These are phyloP conservation scores for Coniochaeta sp. DNA, from an alignment of 2,329 filamentous ascomycete genomes.

Conservation along the genomic window DNA sequence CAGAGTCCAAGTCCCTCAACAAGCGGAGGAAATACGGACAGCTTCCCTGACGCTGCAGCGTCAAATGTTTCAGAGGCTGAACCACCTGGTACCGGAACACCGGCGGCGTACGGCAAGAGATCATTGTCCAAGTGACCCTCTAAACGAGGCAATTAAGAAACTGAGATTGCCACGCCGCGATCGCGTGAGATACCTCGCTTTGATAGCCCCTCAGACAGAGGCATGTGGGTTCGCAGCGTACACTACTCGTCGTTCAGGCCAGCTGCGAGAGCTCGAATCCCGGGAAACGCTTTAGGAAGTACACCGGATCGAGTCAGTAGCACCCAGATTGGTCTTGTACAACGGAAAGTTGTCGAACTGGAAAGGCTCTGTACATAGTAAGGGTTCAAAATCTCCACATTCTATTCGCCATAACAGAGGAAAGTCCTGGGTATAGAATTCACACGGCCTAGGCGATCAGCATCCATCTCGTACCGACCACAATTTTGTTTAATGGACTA, in stretches of 20 bases:
- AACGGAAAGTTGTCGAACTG: not conserved
- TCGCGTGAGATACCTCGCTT: not conserved
- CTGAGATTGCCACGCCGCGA: not conserved
- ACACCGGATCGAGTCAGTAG: not conserved
- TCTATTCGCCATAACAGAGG: not conserved
- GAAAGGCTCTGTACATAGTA: not conserved
- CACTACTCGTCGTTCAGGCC: not conserved
- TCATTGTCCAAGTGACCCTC: not conserved
- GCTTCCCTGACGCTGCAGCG: not conserved
- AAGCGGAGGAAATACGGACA: not conserved
- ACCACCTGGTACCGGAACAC: not conserved
- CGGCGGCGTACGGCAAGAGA: not conserved
- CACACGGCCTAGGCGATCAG: not conserved
- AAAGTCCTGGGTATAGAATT: not conserved
- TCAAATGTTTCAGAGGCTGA: not conserved
- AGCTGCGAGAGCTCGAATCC: not conserved
- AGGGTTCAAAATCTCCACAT: not conserved
- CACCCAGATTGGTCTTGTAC: not conserved
- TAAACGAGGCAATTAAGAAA: not conserved
- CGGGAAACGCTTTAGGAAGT: not conserved
- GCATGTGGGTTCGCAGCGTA: not conserved
- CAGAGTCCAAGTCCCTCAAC: not conserved
- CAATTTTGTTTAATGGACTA: not conserved
- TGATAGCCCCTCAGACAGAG: not conserved
- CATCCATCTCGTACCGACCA: not conserved